A percentile compares a stretch with the other conserved stretches of the same genome.
These are phyloP conservation scores for Fusarium abutilonis DNA, from an alignment of 2,329 filamentous ascomycete genomes.

Conservation along the genomic window DNA sequence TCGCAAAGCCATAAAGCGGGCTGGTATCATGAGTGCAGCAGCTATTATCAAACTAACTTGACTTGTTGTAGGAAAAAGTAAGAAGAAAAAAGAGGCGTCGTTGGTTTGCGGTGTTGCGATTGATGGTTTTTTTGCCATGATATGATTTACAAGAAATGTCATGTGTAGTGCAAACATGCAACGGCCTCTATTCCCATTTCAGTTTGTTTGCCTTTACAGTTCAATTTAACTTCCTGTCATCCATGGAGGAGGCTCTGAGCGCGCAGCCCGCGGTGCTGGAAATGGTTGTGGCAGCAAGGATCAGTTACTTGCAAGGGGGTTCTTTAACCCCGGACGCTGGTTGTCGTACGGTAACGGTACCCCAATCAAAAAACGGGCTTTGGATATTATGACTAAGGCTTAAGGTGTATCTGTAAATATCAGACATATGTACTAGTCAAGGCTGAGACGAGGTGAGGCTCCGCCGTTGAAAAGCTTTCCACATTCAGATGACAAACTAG, in stretches of 20 bases:
- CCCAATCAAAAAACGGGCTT: constrained; percentile 6
- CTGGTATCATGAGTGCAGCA: neutral
- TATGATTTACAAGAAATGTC: constrained; percentile 6
- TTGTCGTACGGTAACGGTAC: constrained; percentile 32
- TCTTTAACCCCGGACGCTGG: constrained; percentile 16
- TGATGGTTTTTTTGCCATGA: neutral
- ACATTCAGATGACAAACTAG: neutral
- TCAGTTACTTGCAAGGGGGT: constrained; percentile 11
- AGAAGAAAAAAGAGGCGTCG: neutral
- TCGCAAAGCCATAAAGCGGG: constrained; percentile 5
- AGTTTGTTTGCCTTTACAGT: neutral
- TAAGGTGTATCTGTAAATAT: no score
- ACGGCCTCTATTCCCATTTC: constrained; percentile 7
- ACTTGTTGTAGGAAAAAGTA: constrained; percentile 13
- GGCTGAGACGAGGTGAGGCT: no score
- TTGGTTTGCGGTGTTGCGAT: constrained; percentile 14
- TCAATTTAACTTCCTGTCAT: constrained; percentile 5
- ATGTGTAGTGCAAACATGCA: neutral
- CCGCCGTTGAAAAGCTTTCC: neutral
- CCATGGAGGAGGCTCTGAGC: constrained; percentile 13
- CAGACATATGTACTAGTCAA: no score
- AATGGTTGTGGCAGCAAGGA: constrained; percentile 31
- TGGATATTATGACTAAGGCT: no score
- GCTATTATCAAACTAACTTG: neutral
- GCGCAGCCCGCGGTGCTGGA: neutral